Conservation (phyloP, 371 early-diverging fungal species). For the Mucor mucedo region DNA sequence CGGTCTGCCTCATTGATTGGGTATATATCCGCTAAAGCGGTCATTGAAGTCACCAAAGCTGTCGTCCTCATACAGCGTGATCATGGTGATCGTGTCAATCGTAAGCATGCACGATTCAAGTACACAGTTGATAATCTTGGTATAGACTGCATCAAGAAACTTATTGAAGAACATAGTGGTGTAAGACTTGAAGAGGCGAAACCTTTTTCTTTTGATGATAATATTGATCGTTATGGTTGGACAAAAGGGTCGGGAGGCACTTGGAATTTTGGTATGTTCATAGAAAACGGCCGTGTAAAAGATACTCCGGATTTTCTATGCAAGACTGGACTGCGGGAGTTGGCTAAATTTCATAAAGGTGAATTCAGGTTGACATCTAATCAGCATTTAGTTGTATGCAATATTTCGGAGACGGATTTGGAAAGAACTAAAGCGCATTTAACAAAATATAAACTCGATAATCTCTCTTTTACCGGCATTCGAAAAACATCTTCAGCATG, state of each 20-base stretch:
- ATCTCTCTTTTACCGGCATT: constrained; percentile 76
- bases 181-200: constrained; percentile 62
- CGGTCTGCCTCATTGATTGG: constrained; percentile 77
- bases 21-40: constrained; percentile 75
- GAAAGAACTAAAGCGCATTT: constrained; percentile 71
- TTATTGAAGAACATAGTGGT: constrained; percentile 80
- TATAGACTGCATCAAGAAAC: constrained; percentile 80
- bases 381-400: constrained; percentile 81
- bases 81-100: constrained; percentile 90
- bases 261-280: constrained; percentile 84
- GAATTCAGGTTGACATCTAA: constrained; percentile 86
- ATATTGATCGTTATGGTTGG: constrained; percentile 94
- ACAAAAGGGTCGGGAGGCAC: constrained; percentile 64
- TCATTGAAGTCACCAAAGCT: constrained; percentile 76
- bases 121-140: constrained; percentile 94
- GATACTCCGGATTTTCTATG: constrained; percentile 74
- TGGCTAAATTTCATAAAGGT: constrained; percentile 76
- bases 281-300: constrained; percentile 88
- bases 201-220: constrained; percentile 77
- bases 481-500: constrained; percentile 92
- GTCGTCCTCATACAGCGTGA: constrained; percentile 89
- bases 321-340: constrained; percentile 78
- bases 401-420: constrained; percentile 72
- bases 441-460: constrained; percentile 76
- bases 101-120: constrained; percentile 93